Conservation (phyloP, 306 rosid genomes). For the Cicer chorassanicum region DNA sequence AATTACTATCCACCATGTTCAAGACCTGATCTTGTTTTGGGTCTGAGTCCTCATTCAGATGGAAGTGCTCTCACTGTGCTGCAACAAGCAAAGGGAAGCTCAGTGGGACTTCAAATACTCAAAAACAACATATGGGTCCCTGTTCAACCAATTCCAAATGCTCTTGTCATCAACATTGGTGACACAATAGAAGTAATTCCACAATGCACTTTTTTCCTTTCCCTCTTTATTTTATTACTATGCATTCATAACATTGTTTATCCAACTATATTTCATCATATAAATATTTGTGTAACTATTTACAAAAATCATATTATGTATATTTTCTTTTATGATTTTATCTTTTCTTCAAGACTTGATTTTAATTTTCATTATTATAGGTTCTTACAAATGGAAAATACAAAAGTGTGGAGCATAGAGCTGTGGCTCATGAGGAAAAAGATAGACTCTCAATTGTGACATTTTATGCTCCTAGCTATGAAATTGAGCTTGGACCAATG, state of each 20-base stretch:
- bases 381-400: constrained; percentile 93
- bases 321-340: background rate
- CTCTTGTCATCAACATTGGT: constrained; percentile 92
- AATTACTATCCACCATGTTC: constrained; percentile 95
- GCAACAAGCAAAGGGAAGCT: constrained; percentile 81
- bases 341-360: constrained; percentile 1
- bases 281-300: background rate
- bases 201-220: constrained; percentile 22
- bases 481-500: constrained; percentile 86
- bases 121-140: constrained; percentile 74
- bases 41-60: constrained; percentile 97
- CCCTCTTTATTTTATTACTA: background rate
- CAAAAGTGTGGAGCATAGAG: constrained; percentile 98
- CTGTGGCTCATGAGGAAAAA: constrained; percentile 72
- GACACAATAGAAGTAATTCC: constrained; percentile 82
- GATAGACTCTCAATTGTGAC: constrained; percentile 86
- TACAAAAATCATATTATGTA: background rate
- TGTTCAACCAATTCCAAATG: constrained; percentile 79
- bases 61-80: constrained; percentile 96
- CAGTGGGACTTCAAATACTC: constrained; percentile 89
- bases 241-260: too few species aligned
- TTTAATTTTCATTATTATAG: constrained; percentile 50
- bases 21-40: constrained; percentile 96
- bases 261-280: too few species aligned
- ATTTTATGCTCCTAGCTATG: constrained; percentile 94